Evolutionary conservation across 306 rosid species (phyloP).

Genomic region (Clitoria ternatea): DNA sequence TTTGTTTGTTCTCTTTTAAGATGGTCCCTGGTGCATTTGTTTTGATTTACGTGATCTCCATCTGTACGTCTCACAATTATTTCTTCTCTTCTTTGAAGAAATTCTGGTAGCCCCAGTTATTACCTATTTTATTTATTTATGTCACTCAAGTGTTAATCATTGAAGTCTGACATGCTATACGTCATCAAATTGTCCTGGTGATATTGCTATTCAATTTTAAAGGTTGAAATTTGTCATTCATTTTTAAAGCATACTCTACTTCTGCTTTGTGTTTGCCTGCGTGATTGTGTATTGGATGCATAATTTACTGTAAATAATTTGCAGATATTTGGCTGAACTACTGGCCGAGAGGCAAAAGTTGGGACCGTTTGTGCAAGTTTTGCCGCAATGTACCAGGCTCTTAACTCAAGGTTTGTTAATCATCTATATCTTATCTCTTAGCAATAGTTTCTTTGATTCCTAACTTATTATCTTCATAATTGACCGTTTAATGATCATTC

Average conservation of each 20-base stretch:
- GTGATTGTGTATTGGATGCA: background rate
- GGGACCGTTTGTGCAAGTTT: slow-evolving; percentile 77
- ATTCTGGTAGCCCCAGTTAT: background rate
- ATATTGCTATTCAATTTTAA: too few relatives aligned
- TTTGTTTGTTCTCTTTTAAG: background rate
- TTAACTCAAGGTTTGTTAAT: slow-evolving; percentile 59
- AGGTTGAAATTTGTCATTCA: too few relatives aligned
- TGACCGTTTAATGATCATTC: background rate
- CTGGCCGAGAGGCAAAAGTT: slow-evolving; percentile 77
- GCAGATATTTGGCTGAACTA: slow-evolving; percentile 73
- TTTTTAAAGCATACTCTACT: too few relatives aligned
- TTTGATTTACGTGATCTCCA: too few relatives aligned
- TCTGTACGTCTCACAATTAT: too few relatives aligned
- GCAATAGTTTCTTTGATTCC: background rate
- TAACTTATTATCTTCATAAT: background rate
- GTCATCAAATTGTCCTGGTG: too few relatives aligned
- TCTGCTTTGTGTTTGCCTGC: background rate
- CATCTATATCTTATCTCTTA: background rate
- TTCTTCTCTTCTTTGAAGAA: background rate
- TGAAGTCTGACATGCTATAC: background rate
- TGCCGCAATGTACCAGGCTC: slow-evolving; percentile 71
- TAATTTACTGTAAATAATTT: slow-evolving; percentile 21
- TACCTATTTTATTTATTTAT: background rate
- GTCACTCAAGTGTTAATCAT: background rate
- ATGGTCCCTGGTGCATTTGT: too few relatives aligned